Conservation (phyloP, 2,329 filamentous ascomycete species). For the Aspergillus brasiliensis region DNA sequence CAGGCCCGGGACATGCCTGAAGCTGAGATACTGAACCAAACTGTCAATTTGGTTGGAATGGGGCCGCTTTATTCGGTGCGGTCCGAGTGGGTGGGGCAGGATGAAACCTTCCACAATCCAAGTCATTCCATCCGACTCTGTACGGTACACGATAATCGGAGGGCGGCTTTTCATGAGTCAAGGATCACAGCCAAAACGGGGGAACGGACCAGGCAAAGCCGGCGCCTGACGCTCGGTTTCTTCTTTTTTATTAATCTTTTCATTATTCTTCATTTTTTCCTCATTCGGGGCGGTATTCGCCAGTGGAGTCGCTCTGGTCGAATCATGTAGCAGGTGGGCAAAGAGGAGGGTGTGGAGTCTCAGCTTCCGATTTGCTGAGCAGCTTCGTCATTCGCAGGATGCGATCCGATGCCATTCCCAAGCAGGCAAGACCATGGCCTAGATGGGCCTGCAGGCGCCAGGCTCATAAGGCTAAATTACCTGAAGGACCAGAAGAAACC, state of each 20-base stretch:
- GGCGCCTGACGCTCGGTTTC: not conserved
- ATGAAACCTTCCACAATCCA: slow-evolving; percentile 6
- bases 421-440: not conserved
- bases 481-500: slow-evolving; percentile 4
- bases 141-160: not conserved
- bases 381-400: not conserved
- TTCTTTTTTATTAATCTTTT: too few species aligned
- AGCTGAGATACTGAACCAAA: slow-evolving; percentile 1
- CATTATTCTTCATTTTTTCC: too few species aligned
- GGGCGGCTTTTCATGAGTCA: not conserved
- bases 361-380: not conserved
- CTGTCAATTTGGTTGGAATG: slow-evolving; percentile 13
- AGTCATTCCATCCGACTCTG: not conserved
- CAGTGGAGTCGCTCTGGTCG: not conserved
- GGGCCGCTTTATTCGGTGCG: slow-evolving; percentile 21
- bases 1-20: not conserved
- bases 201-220: slow-evolving; percentile 1
- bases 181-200: not conserved
- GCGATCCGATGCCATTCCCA: not conserved
- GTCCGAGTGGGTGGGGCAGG: slow-evolving; percentile 18
- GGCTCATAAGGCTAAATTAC: slow-evolving; percentile 5
- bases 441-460: not conserved
- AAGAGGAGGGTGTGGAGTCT: not conserved
- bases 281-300: not conserved
- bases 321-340: not conserved